phyloP scores from a whole-genome alignment of 106 monocot genomes.

The Platanthera zijinensis region DNA sequence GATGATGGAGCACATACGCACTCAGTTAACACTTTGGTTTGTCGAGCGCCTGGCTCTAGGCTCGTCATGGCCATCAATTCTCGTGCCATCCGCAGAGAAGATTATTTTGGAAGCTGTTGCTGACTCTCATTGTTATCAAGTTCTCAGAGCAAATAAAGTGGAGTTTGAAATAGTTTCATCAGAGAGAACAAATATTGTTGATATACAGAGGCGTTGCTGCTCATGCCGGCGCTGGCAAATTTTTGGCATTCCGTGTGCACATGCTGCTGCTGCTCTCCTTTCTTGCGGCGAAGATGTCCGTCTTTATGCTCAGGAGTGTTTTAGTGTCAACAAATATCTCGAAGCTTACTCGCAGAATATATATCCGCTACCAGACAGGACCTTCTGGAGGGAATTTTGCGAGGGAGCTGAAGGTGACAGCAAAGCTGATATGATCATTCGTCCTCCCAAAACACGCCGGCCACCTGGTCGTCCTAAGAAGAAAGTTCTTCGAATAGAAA shows the following conservation, averaged over 20 bases:
- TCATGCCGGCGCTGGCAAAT: constrained; percentile 96
- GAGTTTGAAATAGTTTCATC: constrained; percentile 98
- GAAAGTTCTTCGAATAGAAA: constrained; percentile 87
- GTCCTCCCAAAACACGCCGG: constrained; percentile 77
- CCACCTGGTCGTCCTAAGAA: constrained; percentile 97
- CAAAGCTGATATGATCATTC: constrained; percentile 57
- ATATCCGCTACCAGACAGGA: constrained; percentile 60
- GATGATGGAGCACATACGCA: constrained; percentile 82
- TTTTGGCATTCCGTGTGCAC: constrained; percentile 93
- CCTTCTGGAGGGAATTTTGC: constrained; percentile 47
- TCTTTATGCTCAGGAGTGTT: constrained; percentile 75
- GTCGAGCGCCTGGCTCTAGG: constrained; percentile 43
- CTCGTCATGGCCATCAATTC: constrained; percentile 53
- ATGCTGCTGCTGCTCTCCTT: constrained; percentile 87
- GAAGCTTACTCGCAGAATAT: constrained; percentile 79
- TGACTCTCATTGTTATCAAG: constrained; percentile 88
- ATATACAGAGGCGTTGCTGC: constrained; percentile 69
- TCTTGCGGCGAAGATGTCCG: constrained; percentile 87
- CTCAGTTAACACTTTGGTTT: constrained; percentile 66
- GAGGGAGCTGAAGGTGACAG: constrained; percentile 36
- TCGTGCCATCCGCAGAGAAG: constrained; percentile 90
- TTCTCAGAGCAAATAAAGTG: constrained; percentile 94
- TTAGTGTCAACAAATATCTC: constrained; percentile 61
- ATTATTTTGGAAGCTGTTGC: constrained; percentile 67
- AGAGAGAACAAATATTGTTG: constrained; percentile 93